These are phyloP conservation scores for Penicillium griseofulvum DNA, from an alignment of 2,329 filamentous ascomycete genomes.

Conservation along the genomic window DNA sequence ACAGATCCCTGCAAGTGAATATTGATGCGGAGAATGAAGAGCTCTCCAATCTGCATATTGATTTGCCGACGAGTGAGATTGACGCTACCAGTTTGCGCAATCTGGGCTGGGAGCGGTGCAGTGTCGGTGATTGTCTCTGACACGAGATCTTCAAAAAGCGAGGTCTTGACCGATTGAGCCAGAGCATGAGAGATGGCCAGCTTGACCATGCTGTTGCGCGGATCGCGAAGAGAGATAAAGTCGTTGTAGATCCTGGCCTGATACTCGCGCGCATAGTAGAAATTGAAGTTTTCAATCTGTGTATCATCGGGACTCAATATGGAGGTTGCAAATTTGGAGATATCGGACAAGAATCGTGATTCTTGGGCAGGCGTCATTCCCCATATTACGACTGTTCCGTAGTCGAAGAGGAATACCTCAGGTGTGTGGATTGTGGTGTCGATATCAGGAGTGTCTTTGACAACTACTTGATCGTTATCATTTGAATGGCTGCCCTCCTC, in stretches of 20 bases:
- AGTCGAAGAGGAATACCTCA: conserved; percentile 94
- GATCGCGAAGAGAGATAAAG: conserved; percentile 92
- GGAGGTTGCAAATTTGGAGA: conserved; percentile 89
- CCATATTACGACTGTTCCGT: conserved; percentile 97
- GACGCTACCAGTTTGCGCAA: conserved; percentile 89
- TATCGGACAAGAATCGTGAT: conserved; percentile 85
- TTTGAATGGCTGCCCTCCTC: conserved; percentile 37
- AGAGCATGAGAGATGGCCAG: conserved; percentile 93
- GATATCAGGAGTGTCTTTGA: conserved; percentile 61
- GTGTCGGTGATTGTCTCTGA: conserved; percentile 90
- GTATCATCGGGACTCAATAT: conserved; percentile 85
- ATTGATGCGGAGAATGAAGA: conserved; percentile 96
- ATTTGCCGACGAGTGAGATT: conserved; percentile 83
- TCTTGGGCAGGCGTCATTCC: conserved; percentile 92
- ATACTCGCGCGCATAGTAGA: conserved; percentile 97
- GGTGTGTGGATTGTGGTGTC: conserved; percentile 87
- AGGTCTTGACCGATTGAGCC: conserved; percentile 96
- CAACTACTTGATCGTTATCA: conserved; percentile 25
- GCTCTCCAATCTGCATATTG: conserved; percentile 98
- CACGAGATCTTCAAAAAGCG: conserved; percentile 91
- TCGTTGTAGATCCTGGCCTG: conserved; percentile 99
- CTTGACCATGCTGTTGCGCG: conserved; percentile 97
- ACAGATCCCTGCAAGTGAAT: conserved; percentile 97
- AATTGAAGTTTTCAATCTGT: conserved; percentile 97
- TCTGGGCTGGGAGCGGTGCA: conserved; percentile 88